A percentile compares a stretch with the other conserved stretches of the same genome.
Conservation (phyloP, 495 filamentous ascomycete genomes). For the Xylaria venustula region DNA sequence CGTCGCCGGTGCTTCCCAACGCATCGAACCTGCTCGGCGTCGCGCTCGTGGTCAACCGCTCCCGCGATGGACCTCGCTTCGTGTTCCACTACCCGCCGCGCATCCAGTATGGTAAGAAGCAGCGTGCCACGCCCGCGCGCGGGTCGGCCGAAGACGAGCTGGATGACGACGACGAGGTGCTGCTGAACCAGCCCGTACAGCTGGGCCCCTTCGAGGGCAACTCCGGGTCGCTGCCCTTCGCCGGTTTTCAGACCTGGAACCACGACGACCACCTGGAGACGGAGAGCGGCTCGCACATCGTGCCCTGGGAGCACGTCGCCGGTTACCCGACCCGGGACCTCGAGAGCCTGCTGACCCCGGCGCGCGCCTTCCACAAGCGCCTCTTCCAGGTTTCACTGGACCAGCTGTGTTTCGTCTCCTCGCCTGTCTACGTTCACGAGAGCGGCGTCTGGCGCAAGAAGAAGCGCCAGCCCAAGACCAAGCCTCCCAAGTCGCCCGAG, state of each 20-base stretch:
- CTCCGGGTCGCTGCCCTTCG: constrained; percentile 32
- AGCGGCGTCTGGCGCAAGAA: constrained; percentile 87
- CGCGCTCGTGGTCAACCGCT: constrained; percentile 77
- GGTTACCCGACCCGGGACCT: constrained; percentile 75
- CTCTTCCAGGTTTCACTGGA: constrained; percentile 86
- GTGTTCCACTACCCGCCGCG: constrained; percentile 85
- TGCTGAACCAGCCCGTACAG: constrained; percentile 33
- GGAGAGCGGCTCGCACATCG: constrained; percentile 51
- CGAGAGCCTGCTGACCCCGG: constrained; percentile 80
- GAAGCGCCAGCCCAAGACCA: constrained; percentile 56
- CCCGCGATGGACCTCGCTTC: constrained; percentile 76
- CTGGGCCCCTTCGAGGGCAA: constrained; percentile 27
- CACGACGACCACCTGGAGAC: constrained; percentile 55
- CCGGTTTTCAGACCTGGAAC: constrained; percentile 52
- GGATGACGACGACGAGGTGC: constrained; percentile 45
- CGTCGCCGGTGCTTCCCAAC: constrained; percentile 45
- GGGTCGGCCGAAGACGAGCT: constrained; percentile 35
- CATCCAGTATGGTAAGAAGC: constrained; percentile 26
- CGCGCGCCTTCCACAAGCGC: constrained; percentile 76
- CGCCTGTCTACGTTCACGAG: constrained; percentile 81
- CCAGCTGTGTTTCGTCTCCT: constrained; percentile 78
- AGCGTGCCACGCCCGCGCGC: constrained; percentile 21
- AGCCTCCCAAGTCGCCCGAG: constrained; percentile 29
- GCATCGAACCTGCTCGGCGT: constrained; percentile 64
- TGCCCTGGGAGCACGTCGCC: constrained; percentile 75